Conservation (phyloP, 345 rosid genomes). For the Raphanus sativus region DNA sequence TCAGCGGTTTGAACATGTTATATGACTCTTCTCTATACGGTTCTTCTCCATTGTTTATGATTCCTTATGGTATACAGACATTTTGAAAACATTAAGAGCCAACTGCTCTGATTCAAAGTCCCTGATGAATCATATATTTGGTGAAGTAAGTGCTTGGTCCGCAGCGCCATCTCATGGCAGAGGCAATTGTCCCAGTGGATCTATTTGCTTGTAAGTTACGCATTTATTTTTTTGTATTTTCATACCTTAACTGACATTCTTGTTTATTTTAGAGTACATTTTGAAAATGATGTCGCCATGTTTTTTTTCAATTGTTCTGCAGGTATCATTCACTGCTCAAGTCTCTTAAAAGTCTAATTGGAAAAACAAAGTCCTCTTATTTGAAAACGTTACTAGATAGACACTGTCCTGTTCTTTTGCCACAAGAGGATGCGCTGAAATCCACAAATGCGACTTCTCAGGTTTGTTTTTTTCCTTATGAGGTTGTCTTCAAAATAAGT, state of each 20-base stretch:
- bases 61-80: constrained; percentile 66
- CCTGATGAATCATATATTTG: constrained; percentile 45
- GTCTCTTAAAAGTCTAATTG: constrained; percentile 56
- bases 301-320: constrained; percentile 12
- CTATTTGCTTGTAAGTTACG: constrained; percentile 76
- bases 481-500: background rate
- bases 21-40: background rate
- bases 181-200: constrained; percentile 44
- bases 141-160: constrained; percentile 52
- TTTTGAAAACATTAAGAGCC: constrained; percentile 46
- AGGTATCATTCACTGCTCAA: constrained; percentile 65
- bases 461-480: constrained; percentile 15
- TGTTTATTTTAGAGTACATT: background rate
- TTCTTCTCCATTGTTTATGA: constrained; percentile 10
- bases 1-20: constrained; percentile 1
- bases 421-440: constrained; percentile 24
- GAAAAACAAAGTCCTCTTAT: constrained; percentile 50
- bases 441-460: constrained; percentile 12
- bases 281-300: background rate
- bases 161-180: constrained; percentile 42
- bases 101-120: constrained; percentile 46
- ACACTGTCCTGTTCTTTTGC: constrained; percentile 58
- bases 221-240: background rate
- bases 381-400: constrained; percentile 58
- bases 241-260: background rate